These are phyloP conservation scores for Phytophthora colocasiae DNA, from an alignment of 352 stramenopile species.

Conservation along the genomic window DNA sequence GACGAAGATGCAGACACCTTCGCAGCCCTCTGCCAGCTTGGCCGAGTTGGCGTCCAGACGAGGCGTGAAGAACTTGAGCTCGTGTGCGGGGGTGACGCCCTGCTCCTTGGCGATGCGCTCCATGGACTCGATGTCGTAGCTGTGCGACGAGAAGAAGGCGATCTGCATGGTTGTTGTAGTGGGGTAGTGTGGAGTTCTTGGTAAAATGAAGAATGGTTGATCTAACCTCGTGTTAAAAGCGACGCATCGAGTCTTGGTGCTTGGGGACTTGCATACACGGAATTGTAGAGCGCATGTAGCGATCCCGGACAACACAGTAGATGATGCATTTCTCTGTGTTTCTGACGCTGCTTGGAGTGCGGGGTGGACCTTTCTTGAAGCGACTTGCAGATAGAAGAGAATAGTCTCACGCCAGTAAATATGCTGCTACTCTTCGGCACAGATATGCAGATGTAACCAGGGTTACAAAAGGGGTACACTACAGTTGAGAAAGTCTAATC, in stretches of 20 bases:
- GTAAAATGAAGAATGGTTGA: slow-evolving; percentile 11
- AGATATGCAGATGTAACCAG: too few species aligned
- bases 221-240: slow-evolving; percentile 11
- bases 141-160: slow-evolving; percentile 77
- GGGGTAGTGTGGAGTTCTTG: slow-evolving; percentile 21
- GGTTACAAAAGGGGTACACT: too few species aligned
- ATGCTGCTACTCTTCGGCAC: too few species aligned
- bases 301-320: slow-evolving; percentile 10
- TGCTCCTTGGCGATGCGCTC: slow-evolving; percentile 47
- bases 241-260: slow-evolving; percentile 30
- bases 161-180: slow-evolving; percentile 53
- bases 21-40: slow-evolving; percentile 57
- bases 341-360: slow-evolving; percentile 16
- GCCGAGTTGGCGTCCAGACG: slow-evolving; percentile 58
- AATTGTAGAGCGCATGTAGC: slow-evolving; percentile 6
- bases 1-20: slow-evolving; percentile 83
- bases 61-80: slow-evolving; percentile 63
- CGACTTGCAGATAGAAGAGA: too few species aligned
- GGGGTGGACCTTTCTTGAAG: slow-evolving; percentile 23
- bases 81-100: slow-evolving; percentile 46
- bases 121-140: slow-evolving; percentile 75
- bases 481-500: too few species aligned
- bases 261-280: slow-evolving; percentile 17
- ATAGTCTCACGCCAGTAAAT: too few species aligned
- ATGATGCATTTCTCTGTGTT: slow-evolving; percentile 20